Base-by-base conservation (phyloP, 2,329 filamentous ascomycete genomes). In the Lachnellula hyalina region DNA sequence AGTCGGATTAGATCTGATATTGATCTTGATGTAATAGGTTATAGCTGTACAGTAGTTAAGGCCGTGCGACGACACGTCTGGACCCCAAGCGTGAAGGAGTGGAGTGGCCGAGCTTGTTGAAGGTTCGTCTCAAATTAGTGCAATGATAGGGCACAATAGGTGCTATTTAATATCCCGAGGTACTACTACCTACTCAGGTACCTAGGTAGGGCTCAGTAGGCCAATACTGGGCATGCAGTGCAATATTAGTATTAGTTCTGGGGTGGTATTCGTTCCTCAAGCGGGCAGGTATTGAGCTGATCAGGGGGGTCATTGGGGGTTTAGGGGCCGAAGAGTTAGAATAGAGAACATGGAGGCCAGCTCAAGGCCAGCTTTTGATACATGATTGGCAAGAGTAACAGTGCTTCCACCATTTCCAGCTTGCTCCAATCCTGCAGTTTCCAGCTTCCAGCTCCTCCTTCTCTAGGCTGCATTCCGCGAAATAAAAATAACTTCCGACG, bases 391-490 rank as follows among this genome's bases (percentile, higher is more conserved):
- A 46, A 21, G 21, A 25, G 23, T 25, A 21, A 17, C 7, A 21
- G 23, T 32, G 12, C 14, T 15, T 15, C 11, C 36, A 40, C 14
- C n/a, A 17, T 6, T 12, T 46, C 44, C 44, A 46, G 44, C 44
- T 46, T 15, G 36, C 44, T 23, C 44, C 19, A 32, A 23, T 5
- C 19, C 23, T 17, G n/a, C 44, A 46, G 44, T 23, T 49, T 49
- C 47, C 47, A 49, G 47, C 47, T 44, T 50, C 48, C 35, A 50
- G 36, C 48, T 42, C 23, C 48, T 41, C 3, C 48, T 32, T 12
- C 28, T 17, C 32, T n/a, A 38, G 17, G 35, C 36, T 50, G 48
- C 15, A 36, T 32, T 50, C 38, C 48, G 6, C 36, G 8, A 32
- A 32, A 32, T 11, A 11, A 32, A 50, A 50, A 50, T 50, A 50